Conservation (phyloP, 306 rosid genomes). For the Lathyrus aphaca region DNA sequence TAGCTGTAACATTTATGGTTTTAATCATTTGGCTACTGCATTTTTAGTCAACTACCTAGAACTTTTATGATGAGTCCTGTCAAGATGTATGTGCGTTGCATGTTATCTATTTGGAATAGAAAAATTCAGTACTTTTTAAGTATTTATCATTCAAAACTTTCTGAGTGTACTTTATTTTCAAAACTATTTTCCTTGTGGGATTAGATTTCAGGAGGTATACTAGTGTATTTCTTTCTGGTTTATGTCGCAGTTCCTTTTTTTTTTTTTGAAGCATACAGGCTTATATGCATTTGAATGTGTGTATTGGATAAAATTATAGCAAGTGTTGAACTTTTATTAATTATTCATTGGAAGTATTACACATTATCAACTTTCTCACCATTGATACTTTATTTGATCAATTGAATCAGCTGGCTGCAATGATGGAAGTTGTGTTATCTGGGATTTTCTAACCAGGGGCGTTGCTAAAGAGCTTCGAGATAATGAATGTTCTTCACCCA, state of each 20-base stretch:
- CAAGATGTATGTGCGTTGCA: neutral
- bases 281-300: conserved; percentile 24
- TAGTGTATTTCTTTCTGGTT: conserved; percentile 11
- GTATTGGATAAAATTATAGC: conserved; percentile 12
- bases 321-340: conserved; percentile 24
- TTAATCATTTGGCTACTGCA: neutral
- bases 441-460: conserved; percentile 97
- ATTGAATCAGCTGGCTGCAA: conserved; percentile 68
- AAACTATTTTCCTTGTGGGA: neutral
- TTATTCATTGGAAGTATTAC: conserved; percentile 8
- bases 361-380: conserved; percentile 26
- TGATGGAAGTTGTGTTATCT: conserved; percentile 84
- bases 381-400: conserved; percentile 36
- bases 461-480: conserved; percentile 82
- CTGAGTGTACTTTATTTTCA: neutral
- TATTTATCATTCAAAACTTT: neutral
- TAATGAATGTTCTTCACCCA: conserved; percentile 68
- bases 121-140: neutral
- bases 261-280: neutral
- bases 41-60: neutral
- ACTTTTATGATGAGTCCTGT: neutral
- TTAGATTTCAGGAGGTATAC: neutral
- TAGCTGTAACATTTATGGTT: neutral
- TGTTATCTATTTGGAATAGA: neutral
- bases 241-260: neutral